These are phyloP conservation scores for Dactylella cylindrospora DNA, from an alignment of 2,329 filamentous ascomycete species.

Conservation along the genomic window DNA sequence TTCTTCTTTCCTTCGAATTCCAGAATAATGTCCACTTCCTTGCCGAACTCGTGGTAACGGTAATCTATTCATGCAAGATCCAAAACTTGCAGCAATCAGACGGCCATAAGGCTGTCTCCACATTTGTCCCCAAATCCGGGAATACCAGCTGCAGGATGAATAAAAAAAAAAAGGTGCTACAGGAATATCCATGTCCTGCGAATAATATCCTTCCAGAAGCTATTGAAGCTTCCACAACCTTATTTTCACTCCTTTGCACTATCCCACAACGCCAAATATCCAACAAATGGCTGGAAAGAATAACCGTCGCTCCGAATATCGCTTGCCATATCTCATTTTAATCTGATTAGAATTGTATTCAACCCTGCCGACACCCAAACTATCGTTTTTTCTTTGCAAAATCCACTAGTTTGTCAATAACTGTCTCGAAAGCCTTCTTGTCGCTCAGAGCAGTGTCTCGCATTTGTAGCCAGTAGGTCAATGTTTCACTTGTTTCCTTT, in stretches of 20 bases:
- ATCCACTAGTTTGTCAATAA: slow-evolving; percentile 50
- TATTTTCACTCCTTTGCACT: slow-evolving; percentile 6
- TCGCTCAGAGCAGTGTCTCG: slow-evolving; percentile 48
- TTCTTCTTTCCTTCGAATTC: no score
- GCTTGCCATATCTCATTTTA: not conserved
- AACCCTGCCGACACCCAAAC: not conserved
- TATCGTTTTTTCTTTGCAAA: slow-evolving; percentile 46
- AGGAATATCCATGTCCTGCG: no score
- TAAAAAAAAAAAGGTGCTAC: no score
- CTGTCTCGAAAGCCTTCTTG: slow-evolving; percentile 50
- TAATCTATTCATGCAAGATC: no score
- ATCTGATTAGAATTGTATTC: not conserved
- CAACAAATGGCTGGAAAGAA: slow-evolving; percentile 6
- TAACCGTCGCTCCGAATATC: not conserved
- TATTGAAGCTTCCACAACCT: not conserved
- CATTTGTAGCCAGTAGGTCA: slow-evolving; percentile 48
- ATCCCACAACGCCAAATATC: slow-evolving; percentile 27
- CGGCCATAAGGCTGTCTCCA: no score
- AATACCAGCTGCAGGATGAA: no score
- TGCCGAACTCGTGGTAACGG: no score
- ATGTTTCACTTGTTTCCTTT: slow-evolving; percentile 46
- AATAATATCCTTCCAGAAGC: not conserved
- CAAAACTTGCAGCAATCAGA: no score
- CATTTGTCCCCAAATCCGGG: no score
- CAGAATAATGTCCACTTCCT: no score